Evolutionary conservation across 108 stramenopile genomes (phyloP).

Genomic region (Nitzschia putrida): DNA sequence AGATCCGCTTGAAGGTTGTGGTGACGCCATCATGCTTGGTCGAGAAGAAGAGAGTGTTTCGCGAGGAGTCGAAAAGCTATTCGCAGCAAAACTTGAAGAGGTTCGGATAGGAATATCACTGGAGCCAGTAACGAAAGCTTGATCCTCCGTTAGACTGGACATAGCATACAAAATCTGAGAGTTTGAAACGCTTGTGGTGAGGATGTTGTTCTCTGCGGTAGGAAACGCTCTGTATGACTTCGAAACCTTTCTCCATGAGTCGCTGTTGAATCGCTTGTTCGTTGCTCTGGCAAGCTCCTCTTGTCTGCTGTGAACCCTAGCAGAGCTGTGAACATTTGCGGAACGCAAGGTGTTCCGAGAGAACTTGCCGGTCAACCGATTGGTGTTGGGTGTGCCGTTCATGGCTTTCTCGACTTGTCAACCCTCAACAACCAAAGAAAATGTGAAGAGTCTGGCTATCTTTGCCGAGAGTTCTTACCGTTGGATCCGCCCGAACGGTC

Average conservation of each 20-base stretch:
- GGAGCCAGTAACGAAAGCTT: slow-evolving; percentile 9
- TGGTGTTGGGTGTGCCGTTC: neutral
- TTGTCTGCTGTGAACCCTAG: slow-evolving; percentile 11
- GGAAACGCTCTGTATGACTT: slow-evolving; percentile 5
- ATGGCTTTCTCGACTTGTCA: neutral
- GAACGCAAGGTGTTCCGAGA: slow-evolving; percentile 6
- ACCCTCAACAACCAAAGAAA: too few relatives aligned
- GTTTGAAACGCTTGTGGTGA: neutral
- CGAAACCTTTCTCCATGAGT: slow-evolving; percentile 18
- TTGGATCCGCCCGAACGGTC: too few relatives aligned
- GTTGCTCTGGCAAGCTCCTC: slow-evolving; percentile 21
- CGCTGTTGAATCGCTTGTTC: slow-evolving; percentile 21
- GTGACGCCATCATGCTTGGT: neutral
- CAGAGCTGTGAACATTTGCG: slow-evolving; percentile 1
- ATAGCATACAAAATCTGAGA: slow-evolving; percentile 13
- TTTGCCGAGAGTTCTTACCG: too few relatives aligned
- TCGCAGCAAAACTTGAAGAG: neutral
- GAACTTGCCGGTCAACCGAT: slow-evolving; percentile 14
- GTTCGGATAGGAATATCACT: slow-evolving; percentile 8
- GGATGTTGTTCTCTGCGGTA: neutral
- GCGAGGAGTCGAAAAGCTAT: neutral
- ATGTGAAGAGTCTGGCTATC: too few relatives aligned
- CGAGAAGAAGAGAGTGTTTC: neutral
- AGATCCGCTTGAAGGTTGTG: neutral
- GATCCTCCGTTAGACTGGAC: slow-evolving; percentile 20